Conservation (phyloP, 1,284 basidiomycete species). For the Boletus subluridellus region DNA sequence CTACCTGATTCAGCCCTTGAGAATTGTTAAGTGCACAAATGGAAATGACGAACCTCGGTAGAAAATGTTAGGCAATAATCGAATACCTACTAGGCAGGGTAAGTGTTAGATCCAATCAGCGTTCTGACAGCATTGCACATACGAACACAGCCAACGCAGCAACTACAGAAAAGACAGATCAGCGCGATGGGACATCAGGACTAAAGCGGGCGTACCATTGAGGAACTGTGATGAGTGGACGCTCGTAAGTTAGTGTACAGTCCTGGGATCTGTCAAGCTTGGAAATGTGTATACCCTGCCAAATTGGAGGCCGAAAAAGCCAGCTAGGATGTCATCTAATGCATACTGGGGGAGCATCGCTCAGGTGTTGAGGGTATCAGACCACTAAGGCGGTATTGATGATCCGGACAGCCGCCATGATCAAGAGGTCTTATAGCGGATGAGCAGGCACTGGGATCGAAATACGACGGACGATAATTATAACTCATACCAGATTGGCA, state of each 20-base stretch:
- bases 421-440: neutral
- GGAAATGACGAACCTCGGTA: conserved; percentile 13
- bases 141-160: neutral
- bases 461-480: neutral
- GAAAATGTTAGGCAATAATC: neutral
- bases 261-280: neutral
- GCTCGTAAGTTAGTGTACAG: neutral
- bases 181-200: neutral
- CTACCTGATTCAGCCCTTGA: conserved; percentile 15
- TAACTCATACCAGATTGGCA: neutral
- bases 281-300: neutral
- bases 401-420: too few relatives aligned
- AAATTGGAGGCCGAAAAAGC: neutral
- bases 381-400: neutral
- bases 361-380: neutral
- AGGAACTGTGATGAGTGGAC: neutral
- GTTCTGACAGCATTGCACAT: neutral
- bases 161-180: neutral
- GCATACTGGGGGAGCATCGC: neutral
- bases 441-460: neutral
- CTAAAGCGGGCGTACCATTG: neutral
- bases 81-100: neutral
- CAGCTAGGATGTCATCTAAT: neutral
- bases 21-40: neutral
- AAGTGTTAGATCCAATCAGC: neutral